Percentiles rank a stretch among this genome's conserved stretches.
phyloP scores from a whole-genome alignment of 2,329 filamentous ascomycete genomes.

The Aureobasidium sp. region DNA sequence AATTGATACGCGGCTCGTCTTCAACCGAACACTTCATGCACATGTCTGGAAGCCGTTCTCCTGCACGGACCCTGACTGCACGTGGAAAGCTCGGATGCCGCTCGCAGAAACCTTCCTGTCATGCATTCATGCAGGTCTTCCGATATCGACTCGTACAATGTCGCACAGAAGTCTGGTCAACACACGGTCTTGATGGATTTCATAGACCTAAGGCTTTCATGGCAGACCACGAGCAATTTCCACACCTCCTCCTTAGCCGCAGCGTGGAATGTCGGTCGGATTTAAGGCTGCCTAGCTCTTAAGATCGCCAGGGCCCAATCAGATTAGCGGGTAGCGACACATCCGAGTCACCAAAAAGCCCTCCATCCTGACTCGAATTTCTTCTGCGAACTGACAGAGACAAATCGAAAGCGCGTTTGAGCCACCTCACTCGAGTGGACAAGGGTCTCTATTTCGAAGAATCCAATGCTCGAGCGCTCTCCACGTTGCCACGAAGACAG shows the following conservation, averaged over 20 bases:
- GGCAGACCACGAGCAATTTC: neutral
- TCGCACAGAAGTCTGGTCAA: too few relatives aligned
- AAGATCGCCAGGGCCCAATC: slow-evolving; percentile 1
- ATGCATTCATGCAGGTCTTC: neutral
- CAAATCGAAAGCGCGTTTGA: neutral
- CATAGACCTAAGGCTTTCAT: neutral
- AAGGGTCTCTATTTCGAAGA: slow-evolving; percentile 7
- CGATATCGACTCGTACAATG: neutral
- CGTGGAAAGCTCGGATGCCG: neutral
- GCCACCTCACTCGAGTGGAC: neutral
- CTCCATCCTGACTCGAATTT: neutral
- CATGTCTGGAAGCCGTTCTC: neutral
- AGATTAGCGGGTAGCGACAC: neutral
- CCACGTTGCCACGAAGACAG: neutral
- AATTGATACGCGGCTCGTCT: neutral
- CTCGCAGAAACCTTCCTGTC: neutral
- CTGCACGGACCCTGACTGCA: neutral
- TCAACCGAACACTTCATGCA: neutral
- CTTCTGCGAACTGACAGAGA: neutral
- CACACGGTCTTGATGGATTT: neutral
- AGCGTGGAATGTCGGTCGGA: neutral
- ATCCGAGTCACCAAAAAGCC: neutral
- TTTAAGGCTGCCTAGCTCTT: neutral
- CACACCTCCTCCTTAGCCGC: too few relatives aligned
- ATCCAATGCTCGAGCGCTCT: neutral